Evolutionary conservation across 306 rosid genomes (phyloP).

Genomic region (Vigna nakashimae): DNA sequence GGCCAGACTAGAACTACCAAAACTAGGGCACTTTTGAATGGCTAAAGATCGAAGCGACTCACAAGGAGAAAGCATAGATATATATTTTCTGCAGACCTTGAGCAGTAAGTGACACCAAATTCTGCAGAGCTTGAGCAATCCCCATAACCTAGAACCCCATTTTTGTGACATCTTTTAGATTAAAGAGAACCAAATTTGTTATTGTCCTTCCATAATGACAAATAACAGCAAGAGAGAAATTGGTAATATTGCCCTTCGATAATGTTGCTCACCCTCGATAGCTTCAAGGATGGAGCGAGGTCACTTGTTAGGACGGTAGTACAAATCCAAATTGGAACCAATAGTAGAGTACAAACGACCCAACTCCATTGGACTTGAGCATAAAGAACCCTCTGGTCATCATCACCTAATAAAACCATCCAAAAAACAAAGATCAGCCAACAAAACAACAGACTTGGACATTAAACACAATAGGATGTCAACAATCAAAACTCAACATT

Average conservation of each 20-base stretch:
- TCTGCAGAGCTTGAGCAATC: constrained; percentile 74
- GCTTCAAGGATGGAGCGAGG: constrained; percentile 55
- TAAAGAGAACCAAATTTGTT: constrained; percentile 64
- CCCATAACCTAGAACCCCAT: constrained; percentile 93
- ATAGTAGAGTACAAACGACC: constrained; percentile 64
- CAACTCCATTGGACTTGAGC: constrained; percentile 64
- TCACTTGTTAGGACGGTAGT: constrained; percentile 71
- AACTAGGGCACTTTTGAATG: constrained; percentile 74
- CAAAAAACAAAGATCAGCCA: constrained; percentile 52
- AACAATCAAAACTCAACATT: constrained; percentile 11
- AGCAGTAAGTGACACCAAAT: constrained; percentile 60
- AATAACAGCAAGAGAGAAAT: constrained; percentile 89
- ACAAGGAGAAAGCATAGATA: constrained; percentile 64
- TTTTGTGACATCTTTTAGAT: constrained; percentile 76
- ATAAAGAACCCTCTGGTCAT: constrained; percentile 68
- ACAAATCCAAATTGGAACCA: constrained; percentile 64
- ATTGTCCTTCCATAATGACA: constrained; percentile 83
- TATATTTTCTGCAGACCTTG: constrained; percentile 51
- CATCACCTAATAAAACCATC: constrained; percentile 74
- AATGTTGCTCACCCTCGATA: constrained; percentile 46
- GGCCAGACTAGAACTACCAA: constrained; percentile 75
- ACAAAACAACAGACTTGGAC: constrained; percentile 18
- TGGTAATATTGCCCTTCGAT: constrained; percentile 67
- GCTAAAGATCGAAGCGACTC: constrained; percentile 67
- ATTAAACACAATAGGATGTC: background rate